Conservation (phyloP, 192 early-diverging fungal genomes). For the Coemansia sp. region DNA sequence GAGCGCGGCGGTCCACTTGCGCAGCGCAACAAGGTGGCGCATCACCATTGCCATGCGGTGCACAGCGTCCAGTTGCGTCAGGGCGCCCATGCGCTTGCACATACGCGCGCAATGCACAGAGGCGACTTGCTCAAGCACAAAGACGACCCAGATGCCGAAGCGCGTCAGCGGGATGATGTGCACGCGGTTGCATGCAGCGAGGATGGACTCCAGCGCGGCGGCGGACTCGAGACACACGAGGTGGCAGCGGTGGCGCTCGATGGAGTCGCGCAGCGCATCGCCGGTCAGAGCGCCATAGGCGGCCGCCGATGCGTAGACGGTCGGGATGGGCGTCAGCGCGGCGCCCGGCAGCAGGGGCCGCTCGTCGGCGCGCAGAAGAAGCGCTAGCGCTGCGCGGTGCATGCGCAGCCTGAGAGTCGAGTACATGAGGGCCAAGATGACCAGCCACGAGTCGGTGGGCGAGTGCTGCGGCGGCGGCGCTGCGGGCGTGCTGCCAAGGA, state of each 20-base stretch:
- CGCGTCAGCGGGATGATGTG: constrained; percentile 5
- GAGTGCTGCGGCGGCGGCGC: neutral
- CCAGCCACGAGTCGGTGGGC: constrained; percentile 23
- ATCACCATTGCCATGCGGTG: constrained; percentile 18
- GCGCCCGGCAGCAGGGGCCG: neutral
- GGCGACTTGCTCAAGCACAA: constrained; percentile 26
- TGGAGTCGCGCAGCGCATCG: constrained; percentile 27
- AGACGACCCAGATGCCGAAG: constrained; percentile 32
- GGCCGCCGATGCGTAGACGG: neutral
- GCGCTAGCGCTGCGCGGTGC: constrained; percentile 26
- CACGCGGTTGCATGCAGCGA: constrained; percentile 1
- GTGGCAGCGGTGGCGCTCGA: constrained; percentile 19
- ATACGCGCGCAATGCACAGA: constrained; percentile 19
- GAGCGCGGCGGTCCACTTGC: constrained; percentile 39
- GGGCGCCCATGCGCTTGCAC: neutral
- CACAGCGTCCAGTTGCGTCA: constrained; percentile 21
- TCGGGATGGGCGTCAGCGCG: neutral
- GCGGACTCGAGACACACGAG: constrained; percentile 34
- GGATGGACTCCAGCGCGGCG: constrained; percentile 16
- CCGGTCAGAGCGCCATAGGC: neutral
- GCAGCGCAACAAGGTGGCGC: constrained; percentile 23
- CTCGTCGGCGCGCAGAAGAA: constrained; percentile 11
- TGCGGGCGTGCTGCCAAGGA: neutral
- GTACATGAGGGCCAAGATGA: constrained; percentile 16
- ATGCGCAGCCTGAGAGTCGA: constrained; percentile 28